A percentile compares a stretch with the other conserved stretches of the same genome.
Evolutionary conservation across 1,284 basidiomycete species (phyloP).

Genomic region (Taiwanofungus camphoratus): DNA sequence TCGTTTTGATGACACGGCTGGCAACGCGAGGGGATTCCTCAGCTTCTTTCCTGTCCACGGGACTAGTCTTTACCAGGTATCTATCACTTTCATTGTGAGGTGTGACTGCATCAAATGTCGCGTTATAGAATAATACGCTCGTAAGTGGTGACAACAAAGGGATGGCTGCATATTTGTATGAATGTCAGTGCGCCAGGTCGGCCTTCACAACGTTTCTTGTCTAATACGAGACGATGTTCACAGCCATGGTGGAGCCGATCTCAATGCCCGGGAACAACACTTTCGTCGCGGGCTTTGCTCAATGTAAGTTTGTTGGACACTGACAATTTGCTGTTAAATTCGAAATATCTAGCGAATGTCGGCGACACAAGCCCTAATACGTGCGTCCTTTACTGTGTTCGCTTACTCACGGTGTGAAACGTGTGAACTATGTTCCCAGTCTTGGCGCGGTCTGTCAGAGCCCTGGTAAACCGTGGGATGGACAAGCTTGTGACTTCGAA

Average conservation of each 20-base stretch:
- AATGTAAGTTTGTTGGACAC: conserved; percentile 39
- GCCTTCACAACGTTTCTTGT: not conserved
- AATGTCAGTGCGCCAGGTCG: conserved; percentile 38
- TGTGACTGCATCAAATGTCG: not conserved
- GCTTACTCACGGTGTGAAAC: not conserved
- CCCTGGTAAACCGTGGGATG: conserved; percentile 62
- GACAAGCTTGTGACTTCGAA: conserved; percentile 57
- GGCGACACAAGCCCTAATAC: conserved; percentile 77
- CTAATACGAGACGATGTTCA: not conserved
- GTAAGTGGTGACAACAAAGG: conserved; percentile 78
- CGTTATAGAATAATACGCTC: conserved; percentile 65
- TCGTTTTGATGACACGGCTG: conserved; percentile 53
- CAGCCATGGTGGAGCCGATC: conserved; percentile 57
- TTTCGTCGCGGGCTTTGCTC: conserved; percentile 73
- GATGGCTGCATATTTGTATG: conserved; percentile 75
- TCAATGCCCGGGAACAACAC: conserved; percentile 62
- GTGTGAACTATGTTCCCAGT: conserved; percentile 1
- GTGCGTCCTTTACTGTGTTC: conserved; percentile 33
- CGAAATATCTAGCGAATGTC: conserved; percentile 50
- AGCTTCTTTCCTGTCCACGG: conserved; percentile 81
- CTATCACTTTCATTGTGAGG: conserved; percentile 7
- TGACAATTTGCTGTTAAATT: not conserved
- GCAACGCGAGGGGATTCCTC: conserved; percentile 58
- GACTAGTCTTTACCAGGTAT: conserved; percentile 68
- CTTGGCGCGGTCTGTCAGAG: conserved; percentile 70